Evolutionary conservation across 257 asterid species (phyloP), one percentile per base, ranked within the genome.

Genomic region (Anisodus tanguticus): DNA sequence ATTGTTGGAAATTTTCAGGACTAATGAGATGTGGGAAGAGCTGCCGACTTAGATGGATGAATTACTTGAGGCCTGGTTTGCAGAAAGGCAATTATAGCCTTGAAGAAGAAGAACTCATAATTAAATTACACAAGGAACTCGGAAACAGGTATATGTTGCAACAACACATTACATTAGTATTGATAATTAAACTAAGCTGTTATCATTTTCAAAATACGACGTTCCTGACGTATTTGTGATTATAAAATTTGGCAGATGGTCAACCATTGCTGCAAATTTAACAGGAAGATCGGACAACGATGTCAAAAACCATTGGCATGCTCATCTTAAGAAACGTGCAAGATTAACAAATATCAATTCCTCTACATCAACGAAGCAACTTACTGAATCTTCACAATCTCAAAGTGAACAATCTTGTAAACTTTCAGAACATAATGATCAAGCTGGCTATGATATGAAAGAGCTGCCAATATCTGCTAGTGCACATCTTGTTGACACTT

Each of bases 41-140:
- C 78, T 91, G 94, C 83, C 86, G 97, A 62, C 72, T 91, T 10
- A 80, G 97, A 15, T 92, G 94, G 93, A 84, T 91, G 91, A 92
- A 92, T 83, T 90, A 92, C 59, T 82, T 92, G 84, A 90, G 86
- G 88, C 92, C 97, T 0, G 91, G 90, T 5, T 53, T 91, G 49
- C 90, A 79, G 43, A 81, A 83, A 8, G 97, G 93, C 0, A 88
- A 87, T 15, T 91, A 84, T 79, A 88, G 85, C 74, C 81, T 31
- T 66, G 82, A 86, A 57, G 94, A 92, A 82, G 90, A 89, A 31
- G 85, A 89, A 66, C 86, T 86, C 60, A 90, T 92, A 72, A 83
- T 86, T 49, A 15, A 85, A 88, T 71, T 90, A 70, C 97, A 90
- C 60, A 85, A 84, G 13, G 53, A 86, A 77, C 88, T 89, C 3